phyloP scores from a whole-genome alignment of 164 flowering plant genomes.

The Hamamelis virginiana region DNA sequence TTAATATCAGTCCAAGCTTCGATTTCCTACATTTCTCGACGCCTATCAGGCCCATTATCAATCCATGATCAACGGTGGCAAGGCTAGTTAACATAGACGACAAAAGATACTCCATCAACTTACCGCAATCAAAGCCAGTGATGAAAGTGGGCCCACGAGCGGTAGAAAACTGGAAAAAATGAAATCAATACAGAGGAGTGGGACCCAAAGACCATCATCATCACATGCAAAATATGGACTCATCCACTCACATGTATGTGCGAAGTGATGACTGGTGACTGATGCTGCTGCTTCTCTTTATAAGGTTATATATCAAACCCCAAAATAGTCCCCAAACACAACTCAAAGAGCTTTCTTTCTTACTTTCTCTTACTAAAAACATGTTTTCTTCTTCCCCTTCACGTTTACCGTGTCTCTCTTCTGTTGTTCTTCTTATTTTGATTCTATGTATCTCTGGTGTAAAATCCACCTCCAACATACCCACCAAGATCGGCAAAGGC shows the following conservation, averaged over 20 bases:
- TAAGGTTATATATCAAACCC: neutral
- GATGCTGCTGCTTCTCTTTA: too few species aligned
- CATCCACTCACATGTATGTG: conserved; percentile 3
- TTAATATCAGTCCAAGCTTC: too few species aligned
- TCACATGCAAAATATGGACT: conserved; percentile 3
- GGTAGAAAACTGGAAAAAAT: too few species aligned
- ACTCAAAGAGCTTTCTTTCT: neutral
- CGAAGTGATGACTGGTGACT: too few species aligned
- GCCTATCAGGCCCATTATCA: too few species aligned
- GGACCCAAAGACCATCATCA: conserved; percentile 1
- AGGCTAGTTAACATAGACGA: too few species aligned
- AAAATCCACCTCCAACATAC: conserved; percentile 16
- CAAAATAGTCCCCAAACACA: neutral
- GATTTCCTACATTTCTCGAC: too few species aligned
- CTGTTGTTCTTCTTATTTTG: conserved; percentile 13
- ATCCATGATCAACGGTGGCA: too few species aligned
- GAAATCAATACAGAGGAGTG: neutral
- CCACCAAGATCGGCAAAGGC: conserved; percentile 70
- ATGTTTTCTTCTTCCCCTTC: neutral
- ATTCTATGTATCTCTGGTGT: conserved; percentile 14
- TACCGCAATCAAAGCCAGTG: conserved; percentile 4
- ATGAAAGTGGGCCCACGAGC: neutral
- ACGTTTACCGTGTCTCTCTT: neutral
- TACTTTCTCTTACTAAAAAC: neutral
- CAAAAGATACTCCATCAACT: too few species aligned